phyloP scores from a whole-genome alignment of 1,139 yeast genomes.

The Saccharomycopsis hybrid region DNA sequence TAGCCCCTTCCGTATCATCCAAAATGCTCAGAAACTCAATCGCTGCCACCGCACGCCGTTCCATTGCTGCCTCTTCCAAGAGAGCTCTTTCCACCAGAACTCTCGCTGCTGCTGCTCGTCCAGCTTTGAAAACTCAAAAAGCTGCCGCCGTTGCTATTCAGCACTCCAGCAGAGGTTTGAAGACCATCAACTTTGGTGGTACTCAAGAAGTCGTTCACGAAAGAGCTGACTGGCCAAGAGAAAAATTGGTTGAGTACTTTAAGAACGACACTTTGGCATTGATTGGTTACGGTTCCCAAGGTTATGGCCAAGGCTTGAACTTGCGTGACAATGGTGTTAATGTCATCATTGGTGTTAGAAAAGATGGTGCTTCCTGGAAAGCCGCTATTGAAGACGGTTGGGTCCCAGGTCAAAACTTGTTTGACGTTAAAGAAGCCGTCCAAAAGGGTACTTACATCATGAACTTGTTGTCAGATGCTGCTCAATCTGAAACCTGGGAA shows the following conservation, averaged over 20 bases:
- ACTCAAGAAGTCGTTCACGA: slow-evolving; percentile 93
- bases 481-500: slow-evolving; percentile 98
- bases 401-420: slow-evolving; percentile 99
- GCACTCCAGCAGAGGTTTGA: slow-evolving; percentile 55
- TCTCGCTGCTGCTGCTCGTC: slow-evolving; percentile 41
- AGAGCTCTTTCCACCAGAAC: slow-evolving; percentile 65
- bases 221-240: slow-evolving; percentile 99
- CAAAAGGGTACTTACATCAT: slow-evolving; percentile 85
- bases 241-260: slow-evolving; percentile 92
- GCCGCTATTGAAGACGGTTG: slow-evolving; percentile 99
- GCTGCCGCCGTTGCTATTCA: slow-evolving; percentile 30
- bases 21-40: slow-evolving; percentile 30
- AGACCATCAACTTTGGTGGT: slow-evolving; percentile 97
- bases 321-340: slow-evolving; percentile 97
- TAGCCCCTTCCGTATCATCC: too few relatives aligned
- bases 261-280: slow-evolving; percentile 95
- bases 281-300: slow-evolving; percentile 99
- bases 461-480: slow-evolving; percentile 98
- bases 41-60: slow-evolving; percentile 30
- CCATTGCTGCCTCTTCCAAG: slow-evolving; percentile 42
- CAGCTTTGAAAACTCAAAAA: slow-evolving; percentile 25
- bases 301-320: slow-evolving; percentile 99
- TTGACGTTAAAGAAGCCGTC: slow-evolving; percentile 91
- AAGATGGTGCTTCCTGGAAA: slow-evolving; percentile 99
- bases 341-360: slow-evolving; percentile 97